Evolutionary conservation across 2,329 filamentous ascomycete species (phyloP), one percentile per base, ranked within the genome.

Genomic region (Fusarium staphyleae): DNA sequence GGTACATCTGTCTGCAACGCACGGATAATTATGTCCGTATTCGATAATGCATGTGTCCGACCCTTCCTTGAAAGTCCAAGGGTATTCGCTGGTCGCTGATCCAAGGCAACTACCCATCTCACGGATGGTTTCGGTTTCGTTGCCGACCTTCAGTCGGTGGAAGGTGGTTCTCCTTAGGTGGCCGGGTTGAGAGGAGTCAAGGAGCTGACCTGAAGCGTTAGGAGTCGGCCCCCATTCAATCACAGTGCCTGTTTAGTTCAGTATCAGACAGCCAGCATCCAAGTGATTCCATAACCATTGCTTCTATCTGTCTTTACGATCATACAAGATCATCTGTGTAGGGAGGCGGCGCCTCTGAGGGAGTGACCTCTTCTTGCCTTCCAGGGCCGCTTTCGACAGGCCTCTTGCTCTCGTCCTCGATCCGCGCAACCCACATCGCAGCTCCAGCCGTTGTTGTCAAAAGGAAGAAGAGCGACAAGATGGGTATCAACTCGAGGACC

Each of bases 391-490:
- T 46, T 4, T 41, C 57, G 32, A 32, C 48, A 22, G 51, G 42
- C 16, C 63, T 63, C 41, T 71, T 70, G 22, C 66, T 75, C 62
- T 83, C 77, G 47, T 84, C 78, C 73, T 98, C 93, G 43, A 97
- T 75, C 60, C 88, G 86, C 2, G 87, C 87, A 2, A 87, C 90
- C 93, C 93, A 98, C 29, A 98, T 77, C 1, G 91, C 93, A 35
- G 90, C 88, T 2, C 93, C 95, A 15, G 87, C 85, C 1, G 93
- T 89, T 3, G 90, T 92, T 0, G 93, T 97, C 62, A 99, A 76
- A 32, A 98, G 80, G 72, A 98, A 97, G 70, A 98, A 87, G 81
- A 99, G 96, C n/a, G 90, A 96, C 41, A 97, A 74, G 11, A 93
- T 81, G 1, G 95, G 95, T 8, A 97, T 81, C n/a, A 98, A 81